Conservation (phyloP, 805 yeast species). For the Lachancea kluyveri region DNA sequence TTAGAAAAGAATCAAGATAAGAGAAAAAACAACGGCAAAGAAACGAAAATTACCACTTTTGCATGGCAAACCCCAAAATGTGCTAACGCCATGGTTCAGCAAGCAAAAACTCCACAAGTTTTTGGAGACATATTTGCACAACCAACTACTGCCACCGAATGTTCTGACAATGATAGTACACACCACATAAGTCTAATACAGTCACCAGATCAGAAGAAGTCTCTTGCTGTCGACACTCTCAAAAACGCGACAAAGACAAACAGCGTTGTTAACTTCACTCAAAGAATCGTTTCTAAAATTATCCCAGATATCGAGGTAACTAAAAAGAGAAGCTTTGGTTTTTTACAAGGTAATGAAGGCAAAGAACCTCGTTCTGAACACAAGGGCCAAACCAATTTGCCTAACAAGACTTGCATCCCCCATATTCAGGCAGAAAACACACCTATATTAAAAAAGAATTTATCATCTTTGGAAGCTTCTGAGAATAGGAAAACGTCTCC, state of each 20-base stretch:
- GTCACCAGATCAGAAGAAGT: conserved; percentile 3
- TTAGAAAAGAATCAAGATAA: neutral
- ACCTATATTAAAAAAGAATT: conserved; percentile 3
- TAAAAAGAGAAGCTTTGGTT: conserved; percentile 1
- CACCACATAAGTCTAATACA: neutral
- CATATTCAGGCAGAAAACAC: too few species aligned
- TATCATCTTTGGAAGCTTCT: conserved; percentile 1
- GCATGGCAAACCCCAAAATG: conserved; percentile 25
- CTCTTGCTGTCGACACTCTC: conserved; percentile 24
- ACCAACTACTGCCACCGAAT: conserved; percentile 2
- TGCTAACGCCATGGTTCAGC: conserved; percentile 21
- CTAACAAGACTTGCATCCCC: too few species aligned
- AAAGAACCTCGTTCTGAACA: neutral
- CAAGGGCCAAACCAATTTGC: too few species aligned
- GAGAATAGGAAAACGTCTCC: neutral
- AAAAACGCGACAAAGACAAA: conserved; percentile 20
- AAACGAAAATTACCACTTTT: conserved; percentile 6
- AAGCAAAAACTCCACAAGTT: conserved; percentile 20
- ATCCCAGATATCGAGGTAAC: conserved; percentile 13
- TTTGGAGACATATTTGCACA: conserved; percentile 17
- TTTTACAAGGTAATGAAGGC: neutral
- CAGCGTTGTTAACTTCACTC: conserved; percentile 20
- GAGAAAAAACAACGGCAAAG: conserved; percentile 1
- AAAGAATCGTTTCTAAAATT: conserved; percentile 18
- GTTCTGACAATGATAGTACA: conserved; percentile 2